Base-by-base conservation (phyloP, 164 flowering plant species). In the Sedum album region DNA sequence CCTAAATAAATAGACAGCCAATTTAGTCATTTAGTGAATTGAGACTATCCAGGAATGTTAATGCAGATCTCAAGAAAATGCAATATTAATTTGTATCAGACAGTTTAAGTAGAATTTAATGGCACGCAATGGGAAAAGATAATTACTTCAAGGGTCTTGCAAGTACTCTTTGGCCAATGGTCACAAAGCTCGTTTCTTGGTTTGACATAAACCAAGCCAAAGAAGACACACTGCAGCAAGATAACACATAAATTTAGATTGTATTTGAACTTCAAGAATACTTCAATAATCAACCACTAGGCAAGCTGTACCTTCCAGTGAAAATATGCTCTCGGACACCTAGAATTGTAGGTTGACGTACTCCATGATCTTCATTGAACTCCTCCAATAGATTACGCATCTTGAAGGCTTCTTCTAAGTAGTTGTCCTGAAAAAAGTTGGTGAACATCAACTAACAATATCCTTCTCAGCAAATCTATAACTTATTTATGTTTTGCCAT, bases 121-220 rank as follows among this genome's bases (percentile, higher is more conserved):
- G 4, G 26, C 0, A 31, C 61, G 5, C 26, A 26, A 55, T 26
- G 18, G 61, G 61, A 48, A 26, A 25, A 55, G 61, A 55, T 55
- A 6, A 9, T 55, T 91, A 91, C 99, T 86, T 94, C 75, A 94
- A 73, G 26, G 99, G 99, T 66, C 85, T 83, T 72, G 99, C 99
- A 65, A 94, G 93, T 76, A 95, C 91, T 78, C 99, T 86, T 77
- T 95, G 99, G 67, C 97, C 99, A 68, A 95, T 81, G 42, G 97
- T 92, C 66, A 95, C 99, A 77, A 95, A 95, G 74, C 94, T 88
- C 30, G 93, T 90, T 78, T 95, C 99, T 79, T 95, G 99, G 68
- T 88, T 89, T 51, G 97, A 95, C 98, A 95, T 95, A 72, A 92
- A 95, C 97, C 97, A 88, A 65, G 99, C 99, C 81, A 95, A 78